Evolutionary conservation across 306 rosid genomes (phyloP).

Genomic region (Prinsepia uniflora): DNA sequence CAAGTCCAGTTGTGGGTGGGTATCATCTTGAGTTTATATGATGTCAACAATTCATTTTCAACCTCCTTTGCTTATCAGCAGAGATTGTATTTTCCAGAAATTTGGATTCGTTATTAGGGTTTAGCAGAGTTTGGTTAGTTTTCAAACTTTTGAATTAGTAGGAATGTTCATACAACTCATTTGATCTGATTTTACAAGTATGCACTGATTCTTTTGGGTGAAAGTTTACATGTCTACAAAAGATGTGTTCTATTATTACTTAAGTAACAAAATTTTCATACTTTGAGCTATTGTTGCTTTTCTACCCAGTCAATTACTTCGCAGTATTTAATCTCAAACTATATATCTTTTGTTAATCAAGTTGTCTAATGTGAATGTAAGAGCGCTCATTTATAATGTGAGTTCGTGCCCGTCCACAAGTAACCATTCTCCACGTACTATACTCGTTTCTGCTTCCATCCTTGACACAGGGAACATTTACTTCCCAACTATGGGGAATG

Average conservation of each 20-base stretch:
- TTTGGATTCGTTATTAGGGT: too few relatives aligned
- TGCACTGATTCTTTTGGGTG: too few relatives aligned
- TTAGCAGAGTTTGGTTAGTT: too few relatives aligned
- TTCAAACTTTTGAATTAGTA: too few relatives aligned
- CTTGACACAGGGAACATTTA: slow-evolving; percentile 23
- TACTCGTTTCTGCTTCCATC: neutral
- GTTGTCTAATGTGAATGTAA: neutral
- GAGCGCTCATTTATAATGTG: neutral
- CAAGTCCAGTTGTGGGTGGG: neutral
- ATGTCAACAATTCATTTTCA: neutral
- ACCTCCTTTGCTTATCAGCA: neutral
- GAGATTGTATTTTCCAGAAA: neutral
- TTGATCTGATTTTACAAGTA: too few relatives aligned
- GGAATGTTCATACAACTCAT: too few relatives aligned
- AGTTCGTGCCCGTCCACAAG: neutral
- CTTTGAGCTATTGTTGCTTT: neutral
- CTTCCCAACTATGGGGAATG: neutral
- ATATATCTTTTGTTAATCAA: neutral
- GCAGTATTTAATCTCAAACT: neutral
- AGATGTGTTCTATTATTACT: neutral
- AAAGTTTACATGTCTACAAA: neutral
- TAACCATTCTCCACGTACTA: neutral
- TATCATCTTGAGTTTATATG: neutral
- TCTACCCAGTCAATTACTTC: neutral
- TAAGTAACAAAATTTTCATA: neutral